Evolutionary conservation across 2,329 filamentous ascomycete genomes (phyloP).

Genomic region (Stemphylium lycopersici): DNA sequence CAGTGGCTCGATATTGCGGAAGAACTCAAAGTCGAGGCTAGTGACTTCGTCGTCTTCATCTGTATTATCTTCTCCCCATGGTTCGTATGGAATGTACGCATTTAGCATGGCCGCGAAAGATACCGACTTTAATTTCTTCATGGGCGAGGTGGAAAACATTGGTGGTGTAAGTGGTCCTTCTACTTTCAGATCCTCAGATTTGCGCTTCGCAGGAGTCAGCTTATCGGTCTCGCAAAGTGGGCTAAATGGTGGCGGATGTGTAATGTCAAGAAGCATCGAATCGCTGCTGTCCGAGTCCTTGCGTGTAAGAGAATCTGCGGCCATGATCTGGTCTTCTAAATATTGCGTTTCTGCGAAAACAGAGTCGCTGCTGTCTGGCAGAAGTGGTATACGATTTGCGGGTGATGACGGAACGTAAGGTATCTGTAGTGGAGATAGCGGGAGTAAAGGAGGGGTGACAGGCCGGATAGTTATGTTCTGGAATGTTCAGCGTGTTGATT

Average conservation of each 20-base stretch:
- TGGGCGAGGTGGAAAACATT: constrained; percentile 43
- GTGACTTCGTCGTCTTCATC: constrained; percentile 16
- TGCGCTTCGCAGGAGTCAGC: constrained; percentile 40
- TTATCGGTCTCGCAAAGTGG: constrained; percentile 18
- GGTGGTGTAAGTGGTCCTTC: constrained; percentile 56
- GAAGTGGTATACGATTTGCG: constrained; percentile 43
- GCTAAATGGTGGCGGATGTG: constrained; percentile 28
- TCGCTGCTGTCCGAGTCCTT: constrained; percentile 42
- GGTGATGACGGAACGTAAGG: constrained; percentile 51
- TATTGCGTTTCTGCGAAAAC: constrained; percentile 39
- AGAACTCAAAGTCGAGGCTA: constrained; percentile 37
- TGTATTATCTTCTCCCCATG: constrained; percentile 24
- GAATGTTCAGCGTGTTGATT: constrained; percentile 19
- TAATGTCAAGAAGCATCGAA: constrained; percentile 39
- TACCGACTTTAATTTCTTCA: constrained; percentile 51
- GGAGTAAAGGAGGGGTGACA: constrained; percentile 57
- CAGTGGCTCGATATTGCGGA: constrained; percentile 44
- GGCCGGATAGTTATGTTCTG: constrained; percentile 39
- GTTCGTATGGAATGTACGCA: constrained; percentile 42
- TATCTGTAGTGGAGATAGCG: constrained; percentile 49
- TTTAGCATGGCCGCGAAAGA: constrained; percentile 48
- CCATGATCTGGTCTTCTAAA: constrained; percentile 44
- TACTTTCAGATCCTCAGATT: constrained; percentile 49
- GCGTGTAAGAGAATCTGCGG: constrained; percentile 41
- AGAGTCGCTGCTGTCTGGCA: constrained; percentile 47